A percentile compares a stretch with the other conserved stretches of the same genome.
These are phyloP conservation scores for Salvia splendens DNA, from an alignment of 257 asterid species.

Conservation along the genomic window DNA sequence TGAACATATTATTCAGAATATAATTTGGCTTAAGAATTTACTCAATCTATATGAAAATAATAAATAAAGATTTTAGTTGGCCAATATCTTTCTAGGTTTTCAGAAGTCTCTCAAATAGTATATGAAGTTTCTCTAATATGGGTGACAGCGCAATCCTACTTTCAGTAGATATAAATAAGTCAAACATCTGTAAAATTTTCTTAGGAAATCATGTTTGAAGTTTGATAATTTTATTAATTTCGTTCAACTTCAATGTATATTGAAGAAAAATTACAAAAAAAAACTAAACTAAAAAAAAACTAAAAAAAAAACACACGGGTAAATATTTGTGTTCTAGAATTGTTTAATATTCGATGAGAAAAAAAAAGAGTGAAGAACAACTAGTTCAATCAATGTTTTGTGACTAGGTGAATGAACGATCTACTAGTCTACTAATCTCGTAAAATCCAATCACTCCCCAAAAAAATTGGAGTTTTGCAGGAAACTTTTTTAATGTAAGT, in stretches of 20 bases:
- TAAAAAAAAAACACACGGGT: too few species aligned
- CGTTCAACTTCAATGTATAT: not conserved
- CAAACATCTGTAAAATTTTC: not conserved
- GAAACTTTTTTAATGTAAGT: too few species aligned
- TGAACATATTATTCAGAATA: not conserved
- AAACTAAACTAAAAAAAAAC: too few species aligned
- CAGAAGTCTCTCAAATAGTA: constrained; percentile 3
- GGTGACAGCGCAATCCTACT: constrained; percentile 32
- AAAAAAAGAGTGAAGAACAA: not conserved
- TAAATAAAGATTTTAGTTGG: constrained; percentile 33
- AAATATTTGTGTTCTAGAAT: too few species aligned
- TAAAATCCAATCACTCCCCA: too few species aligned
- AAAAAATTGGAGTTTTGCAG: too few species aligned
- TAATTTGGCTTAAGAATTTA: not conserved
- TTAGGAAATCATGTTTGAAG: not conserved
- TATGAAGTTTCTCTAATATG: constrained; percentile 3
- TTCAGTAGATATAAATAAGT: constrained; percentile 17
- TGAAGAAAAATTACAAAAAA: not conserved
- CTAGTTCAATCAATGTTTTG: not conserved
- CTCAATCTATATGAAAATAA: not conserved
- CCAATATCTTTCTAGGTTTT: constrained; percentile 37
- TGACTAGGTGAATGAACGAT: too few species aligned
- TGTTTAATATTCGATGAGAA: not conserved
- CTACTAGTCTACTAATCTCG: too few species aligned
- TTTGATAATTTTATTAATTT: not conserved